Evolutionary conservation across 2,329 filamentous ascomycete genomes (phyloP), one percentile per base, ranked within the genome.

Genomic region (Coniochaeta pulveracea): DNA sequence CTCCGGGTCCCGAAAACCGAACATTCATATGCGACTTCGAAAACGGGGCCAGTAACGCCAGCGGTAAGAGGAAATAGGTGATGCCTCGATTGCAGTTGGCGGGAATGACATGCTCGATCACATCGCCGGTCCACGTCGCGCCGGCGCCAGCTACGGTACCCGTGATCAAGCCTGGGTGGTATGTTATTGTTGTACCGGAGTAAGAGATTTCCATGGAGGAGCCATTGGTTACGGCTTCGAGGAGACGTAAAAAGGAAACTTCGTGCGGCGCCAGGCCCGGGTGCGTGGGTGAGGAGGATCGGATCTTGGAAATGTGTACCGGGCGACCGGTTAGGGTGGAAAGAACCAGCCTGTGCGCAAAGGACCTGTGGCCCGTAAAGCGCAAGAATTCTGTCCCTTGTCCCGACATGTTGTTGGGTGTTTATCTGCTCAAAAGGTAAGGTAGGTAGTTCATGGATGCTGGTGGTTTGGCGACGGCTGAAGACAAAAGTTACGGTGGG

Each of bases 161-260:
- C 0, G 85, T 91, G 48, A 98, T 93, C 25, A 98, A 66, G 22
- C 91, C 91, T 0, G 91, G 91, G 43, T 84, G 81, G 61, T 93
- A 98, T 23, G 88, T 80, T 36, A 98, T 73, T 1, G 85, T 88
- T 1, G 91, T 96, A 52, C 91, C 91, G 2, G 86, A 95, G 61
- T 93, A 91, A 9, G 86, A 94, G 46, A 98, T 94, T 50, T 95
- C 88, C 61, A 96, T 85, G 36, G 82, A 78, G 37, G 83, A 84
- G 60, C 91, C 91, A 66, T 98, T 98, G 50, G 91, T 98, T 48
- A 98, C 71, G 45, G 85, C 73, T 57, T 96, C 91, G 50, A 98
- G 78, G 12, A 98, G 81, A 37, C 91, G 88, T 19, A 98, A 72
- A 57, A 98, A 89, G 29, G 91, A 96, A 48, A 96, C 79, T 61